Evolutionary conservation across 1,139 yeast genomes (phyloP).

Genomic region (Pichia sp.): DNA sequence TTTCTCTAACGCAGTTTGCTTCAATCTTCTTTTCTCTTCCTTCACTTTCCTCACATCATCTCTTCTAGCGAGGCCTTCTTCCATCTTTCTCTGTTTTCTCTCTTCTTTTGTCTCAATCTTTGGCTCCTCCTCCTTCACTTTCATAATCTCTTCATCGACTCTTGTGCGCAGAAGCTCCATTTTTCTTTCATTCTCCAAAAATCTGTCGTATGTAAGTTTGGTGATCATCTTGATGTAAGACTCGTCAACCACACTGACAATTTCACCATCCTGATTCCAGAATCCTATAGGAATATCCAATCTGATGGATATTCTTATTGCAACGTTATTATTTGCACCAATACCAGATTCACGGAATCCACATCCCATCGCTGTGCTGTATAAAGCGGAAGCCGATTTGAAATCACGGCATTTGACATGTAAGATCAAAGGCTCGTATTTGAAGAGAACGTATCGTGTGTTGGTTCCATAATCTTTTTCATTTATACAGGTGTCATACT

Average conservation of each 20-base stretch:
- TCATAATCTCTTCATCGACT: conserved; percentile 27
- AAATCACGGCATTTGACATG: conserved; percentile 73
- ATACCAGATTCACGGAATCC: conserved; percentile 88
- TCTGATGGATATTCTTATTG: conserved; percentile 63
- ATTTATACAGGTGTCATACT: not conserved
- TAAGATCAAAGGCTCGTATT: conserved; percentile 77
- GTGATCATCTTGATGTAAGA: conserved; percentile 45
- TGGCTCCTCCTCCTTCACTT: conserved; percentile 16
- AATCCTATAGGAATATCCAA: conserved; percentile 71
- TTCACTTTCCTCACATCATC: conserved; percentile 19
- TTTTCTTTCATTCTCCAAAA: conserved; percentile 54
- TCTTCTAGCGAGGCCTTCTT: conserved; percentile 49
- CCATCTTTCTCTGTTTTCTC: conserved; percentile 49
- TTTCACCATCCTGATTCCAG: conserved; percentile 27
- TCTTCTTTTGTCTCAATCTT: conserved; percentile 44
- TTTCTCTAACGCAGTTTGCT: conserved; percentile 10
- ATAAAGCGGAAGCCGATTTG: conserved; percentile 51
- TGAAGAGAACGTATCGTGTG: conserved; percentile 57
- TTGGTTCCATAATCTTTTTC: conserved; percentile 1
- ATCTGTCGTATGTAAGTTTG: conserved; percentile 47
- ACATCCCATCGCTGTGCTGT: conserved; percentile 68
- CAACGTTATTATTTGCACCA: conserved; percentile 73
- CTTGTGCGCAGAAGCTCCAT: conserved; percentile 41
- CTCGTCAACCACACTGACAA: conserved; percentile 39
- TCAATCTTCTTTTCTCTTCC: conserved; percentile 13